Evolutionary conservation across 2,329 filamentous ascomycete species (phyloP).

Genomic region (Aspergillus nomiae): DNA sequence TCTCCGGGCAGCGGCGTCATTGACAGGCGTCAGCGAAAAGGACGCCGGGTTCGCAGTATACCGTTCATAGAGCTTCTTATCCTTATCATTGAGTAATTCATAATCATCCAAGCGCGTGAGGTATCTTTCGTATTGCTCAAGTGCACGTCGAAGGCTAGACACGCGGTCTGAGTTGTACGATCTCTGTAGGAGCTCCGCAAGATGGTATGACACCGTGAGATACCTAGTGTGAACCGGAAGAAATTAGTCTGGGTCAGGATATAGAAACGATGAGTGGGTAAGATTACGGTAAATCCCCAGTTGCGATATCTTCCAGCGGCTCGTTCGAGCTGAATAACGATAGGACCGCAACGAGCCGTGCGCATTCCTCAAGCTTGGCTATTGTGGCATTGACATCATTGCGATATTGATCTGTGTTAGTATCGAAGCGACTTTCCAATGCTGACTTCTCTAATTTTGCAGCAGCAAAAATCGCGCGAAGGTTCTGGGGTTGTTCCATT

Average conservation of each 20-base stretch:
- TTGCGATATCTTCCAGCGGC: conserved; percentile 79
- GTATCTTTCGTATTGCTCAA: conserved; percentile 75
- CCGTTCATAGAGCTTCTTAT: conserved; percentile 69
- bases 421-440: conserved; percentile 66
- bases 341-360: conserved; percentile 67
- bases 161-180: conserved; percentile 65
- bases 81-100: conserved; percentile 64
- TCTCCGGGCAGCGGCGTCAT: conserved; percentile 69
- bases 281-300: conserved; percentile 74
- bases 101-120: conserved; percentile 78
- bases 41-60: conserved; percentile 71
- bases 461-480: conserved; percentile 56
- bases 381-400: conserved; percentile 69
- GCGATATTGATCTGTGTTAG: conserved; percentile 66
- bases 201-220: conserved; percentile 73
- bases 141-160: conserved; percentile 62
- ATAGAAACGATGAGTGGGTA: neutral
- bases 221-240: conserved; percentile 52
- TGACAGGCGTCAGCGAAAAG: conserved; percentile 71
- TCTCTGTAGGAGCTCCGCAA: conserved; percentile 77
- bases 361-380: conserved; percentile 71
- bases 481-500: conserved; percentile 54
- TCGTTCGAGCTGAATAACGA: conserved; percentile 92
- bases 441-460: conserved; percentile 58
- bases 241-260: conserved; percentile 21